These are phyloP conservation scores for Monilinia fructigena DNA, from an alignment of 2,329 filamentous ascomycete genomes.

Conservation along the genomic window DNA sequence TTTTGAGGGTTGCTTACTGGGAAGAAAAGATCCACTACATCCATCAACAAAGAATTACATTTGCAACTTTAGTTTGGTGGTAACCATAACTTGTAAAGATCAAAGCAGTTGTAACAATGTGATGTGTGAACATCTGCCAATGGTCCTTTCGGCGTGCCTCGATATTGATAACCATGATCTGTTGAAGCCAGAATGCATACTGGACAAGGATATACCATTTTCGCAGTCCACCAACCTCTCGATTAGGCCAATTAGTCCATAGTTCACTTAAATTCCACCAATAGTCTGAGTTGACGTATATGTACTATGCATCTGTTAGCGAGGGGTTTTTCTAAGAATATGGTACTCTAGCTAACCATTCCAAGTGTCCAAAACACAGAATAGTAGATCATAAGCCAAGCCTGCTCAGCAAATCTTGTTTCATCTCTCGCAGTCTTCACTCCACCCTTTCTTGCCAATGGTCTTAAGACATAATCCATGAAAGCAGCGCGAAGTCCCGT, in stretches of 20 bases:
- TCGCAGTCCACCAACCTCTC: slow-evolving; percentile 69
- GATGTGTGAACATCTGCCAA: slow-evolving; percentile 93
- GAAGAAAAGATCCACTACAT: slow-evolving; percentile 84
- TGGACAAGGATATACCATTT: slow-evolving; percentile 91
- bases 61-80: slow-evolving; percentile 82
- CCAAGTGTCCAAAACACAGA: slow-evolving; percentile 78
- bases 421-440: slow-evolving; percentile 73
- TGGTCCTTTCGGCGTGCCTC: slow-evolving; percentile 94
- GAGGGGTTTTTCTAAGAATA: not conserved
- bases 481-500: slow-evolving; percentile 79
- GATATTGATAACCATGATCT: slow-evolving; percentile 90
- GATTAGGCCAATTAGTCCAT: slow-evolving; percentile 81
- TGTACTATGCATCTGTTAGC: slow-evolving; percentile 57
- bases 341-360: slow-evolving; percentile 56
- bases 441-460: slow-evolving; percentile 70
- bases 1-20: slow-evolving; percentile 54
- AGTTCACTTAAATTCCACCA: slow-evolving; percentile 74
- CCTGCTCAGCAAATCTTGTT: slow-evolving; percentile 89
- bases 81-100: slow-evolving; percentile 83
- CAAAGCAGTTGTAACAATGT: slow-evolving; percentile 82
- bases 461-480: slow-evolving; percentile 85
- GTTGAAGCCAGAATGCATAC: slow-evolving; percentile 90
- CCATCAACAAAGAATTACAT: slow-evolving; percentile 90
- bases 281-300: slow-evolving; percentile 75
- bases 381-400: slow-evolving; percentile 87